phyloP scores from a whole-genome alignment of 1,284 basidiomycete genomes.

The Amylostereum areolatum region DNA sequence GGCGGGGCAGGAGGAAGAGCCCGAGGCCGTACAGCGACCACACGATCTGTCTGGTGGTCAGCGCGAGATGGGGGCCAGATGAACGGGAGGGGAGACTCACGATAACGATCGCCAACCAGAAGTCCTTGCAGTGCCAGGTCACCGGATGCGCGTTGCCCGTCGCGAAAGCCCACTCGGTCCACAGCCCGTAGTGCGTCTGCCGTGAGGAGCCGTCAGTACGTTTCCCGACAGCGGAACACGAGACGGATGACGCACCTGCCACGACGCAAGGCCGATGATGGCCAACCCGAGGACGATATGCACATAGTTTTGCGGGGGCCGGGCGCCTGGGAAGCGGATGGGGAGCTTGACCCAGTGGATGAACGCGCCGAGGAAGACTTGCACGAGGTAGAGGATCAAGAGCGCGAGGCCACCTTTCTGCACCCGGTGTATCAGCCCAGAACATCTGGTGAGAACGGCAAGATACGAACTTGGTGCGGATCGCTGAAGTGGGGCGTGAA shows the following conservation, averaged over 20 bases:
- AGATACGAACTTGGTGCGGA: slow-evolving; percentile 31
- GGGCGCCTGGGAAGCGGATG: slow-evolving; percentile 28
- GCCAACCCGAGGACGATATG: slow-evolving; percentile 39
- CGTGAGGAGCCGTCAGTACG: not conserved
- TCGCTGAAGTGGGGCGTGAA: slow-evolving; percentile 26
- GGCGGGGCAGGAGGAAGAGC: slow-evolving; percentile 36
- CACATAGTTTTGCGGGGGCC: slow-evolving; percentile 43
- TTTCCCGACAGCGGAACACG: not conserved
- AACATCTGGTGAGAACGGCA: not conserved
- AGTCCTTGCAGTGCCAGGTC: slow-evolving; percentile 35
- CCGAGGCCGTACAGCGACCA: slow-evolving; percentile 41
- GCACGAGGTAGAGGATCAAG: slow-evolving; percentile 49
- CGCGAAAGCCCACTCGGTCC: slow-evolving; percentile 34
- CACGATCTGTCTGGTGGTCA: slow-evolving; percentile 31
- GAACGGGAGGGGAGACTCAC: slow-evolving; percentile 24
- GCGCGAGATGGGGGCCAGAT: not conserved
- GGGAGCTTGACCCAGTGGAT: slow-evolving; percentile 48
- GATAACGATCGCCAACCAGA: slow-evolving; percentile 43
- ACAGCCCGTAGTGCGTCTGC: slow-evolving; percentile 43
- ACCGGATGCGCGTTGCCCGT: slow-evolving; percentile 33
- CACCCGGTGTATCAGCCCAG: not conserved
- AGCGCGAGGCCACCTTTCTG: slow-evolving; percentile 51
- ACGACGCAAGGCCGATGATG: slow-evolving; percentile 41
- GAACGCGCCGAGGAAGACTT: slow-evolving; percentile 43
- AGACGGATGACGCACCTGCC: slow-evolving; percentile 28